Percentiles rank a stretch among this genome's conserved stretches.
phyloP scores from a whole-genome alignment of 2,329 filamentous ascomycete species.

The Colletotrichum lini region DNA sequence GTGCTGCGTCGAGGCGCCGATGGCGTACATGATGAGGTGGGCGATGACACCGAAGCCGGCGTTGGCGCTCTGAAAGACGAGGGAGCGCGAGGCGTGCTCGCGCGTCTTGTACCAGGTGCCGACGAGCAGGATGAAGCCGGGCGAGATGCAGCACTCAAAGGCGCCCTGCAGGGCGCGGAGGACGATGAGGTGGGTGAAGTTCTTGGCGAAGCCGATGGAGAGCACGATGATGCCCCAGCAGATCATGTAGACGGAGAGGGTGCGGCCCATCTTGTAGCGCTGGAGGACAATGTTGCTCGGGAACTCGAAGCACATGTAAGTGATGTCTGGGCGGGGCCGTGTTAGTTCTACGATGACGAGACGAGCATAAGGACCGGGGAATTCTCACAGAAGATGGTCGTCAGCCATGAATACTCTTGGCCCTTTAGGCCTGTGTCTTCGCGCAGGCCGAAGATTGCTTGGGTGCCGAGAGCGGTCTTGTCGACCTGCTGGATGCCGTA shows the following conservation, averaged over 20 bases:
- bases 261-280: slow-evolving; percentile 47
- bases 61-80: slow-evolving; percentile 39
- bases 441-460: slow-evolving; percentile 56
- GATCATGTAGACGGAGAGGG: slow-evolving; percentile 37
- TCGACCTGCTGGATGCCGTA: slow-evolving; percentile 65
- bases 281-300: slow-evolving; percentile 52
- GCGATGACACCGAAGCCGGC: slow-evolving; percentile 56
- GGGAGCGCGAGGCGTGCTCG: slow-evolving; percentile 46
- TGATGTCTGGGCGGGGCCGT: slow-evolving; percentile 43
- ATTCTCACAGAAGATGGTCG: slow-evolving; percentile 52
- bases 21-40: slow-evolving; percentile 54
- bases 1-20: slow-evolving; percentile 50
- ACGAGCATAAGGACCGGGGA: not conserved
- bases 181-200: slow-evolving; percentile 54
- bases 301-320: slow-evolving; percentile 51
- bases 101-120: slow-evolving; percentile 56
- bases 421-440: slow-evolving; percentile 48
- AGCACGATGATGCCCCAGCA: slow-evolving; percentile 53
- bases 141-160: slow-evolving; percentile 57
- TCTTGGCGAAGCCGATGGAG: slow-evolving; percentile 55
- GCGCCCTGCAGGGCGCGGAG: slow-evolving; percentile 55
- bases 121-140: slow-evolving; percentile 56
- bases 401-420: slow-evolving; percentile 48
- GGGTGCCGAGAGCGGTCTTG: slow-evolving; percentile 59
- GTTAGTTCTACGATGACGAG: not conserved